Evolutionary conservation across 2,329 filamentous ascomycete species (phyloP).

Genomic region (Incumbomyces lentus): DNA sequence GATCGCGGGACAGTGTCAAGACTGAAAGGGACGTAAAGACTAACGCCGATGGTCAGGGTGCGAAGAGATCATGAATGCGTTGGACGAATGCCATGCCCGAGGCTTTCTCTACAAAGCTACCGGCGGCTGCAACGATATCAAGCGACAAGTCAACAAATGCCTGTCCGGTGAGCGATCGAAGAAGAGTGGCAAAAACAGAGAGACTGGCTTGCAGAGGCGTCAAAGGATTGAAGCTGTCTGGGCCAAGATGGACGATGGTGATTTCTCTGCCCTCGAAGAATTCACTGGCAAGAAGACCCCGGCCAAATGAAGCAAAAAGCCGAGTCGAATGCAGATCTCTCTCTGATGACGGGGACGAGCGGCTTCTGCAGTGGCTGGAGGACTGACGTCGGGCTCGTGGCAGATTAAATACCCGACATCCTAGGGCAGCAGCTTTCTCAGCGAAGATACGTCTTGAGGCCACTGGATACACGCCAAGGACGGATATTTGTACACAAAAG

Average conservation of each 20-base stretch:
- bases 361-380: too few species aligned
- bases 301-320: too few species aligned
- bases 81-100: constrained; percentile 88
- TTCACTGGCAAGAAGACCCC: constrained; percentile 35
- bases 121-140: constrained; percentile 82
- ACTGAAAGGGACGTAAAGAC: constrained; percentile 8
- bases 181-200: constrained; percentile 66
- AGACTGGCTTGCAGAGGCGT: constrained; percentile 58
- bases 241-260: constrained; percentile 58
- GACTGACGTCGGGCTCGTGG: too few species aligned
- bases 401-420: too few species aligned
- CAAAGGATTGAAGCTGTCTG: constrained; percentile 66
- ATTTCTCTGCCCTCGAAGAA: constrained; percentile 36
- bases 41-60: constrained; percentile 53
- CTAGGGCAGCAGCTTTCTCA: too few species aligned
- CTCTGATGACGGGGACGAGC: too few species aligned
- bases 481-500: too few species aligned
- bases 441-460: too few species aligned
- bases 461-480: too few species aligned
- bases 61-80: constrained; percentile 83
- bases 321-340: neutral
- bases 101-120: constrained; percentile 88
- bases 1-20: constrained; percentile 47
- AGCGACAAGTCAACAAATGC: constrained; percentile 74
- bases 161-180: constrained; percentile 70